These are phyloP conservation scores for Phtheirospermum japonicum DNA, from an alignment of 257 asterid species.

Conservation along the genomic window DNA sequence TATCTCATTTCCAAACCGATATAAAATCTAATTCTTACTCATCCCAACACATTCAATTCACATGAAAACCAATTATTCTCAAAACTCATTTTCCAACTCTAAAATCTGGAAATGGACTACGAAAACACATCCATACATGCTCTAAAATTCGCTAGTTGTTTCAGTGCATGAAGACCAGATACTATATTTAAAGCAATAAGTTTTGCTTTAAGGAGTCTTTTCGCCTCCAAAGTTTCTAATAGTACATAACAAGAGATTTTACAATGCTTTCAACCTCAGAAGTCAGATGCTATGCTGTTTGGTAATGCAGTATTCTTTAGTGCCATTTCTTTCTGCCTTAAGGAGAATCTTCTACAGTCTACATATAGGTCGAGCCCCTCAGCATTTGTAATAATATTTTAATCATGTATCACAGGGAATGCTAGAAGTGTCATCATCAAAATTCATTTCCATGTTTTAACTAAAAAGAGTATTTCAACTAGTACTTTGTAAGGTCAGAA, in stretches of 20 bases:
- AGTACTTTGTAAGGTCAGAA: constrained; percentile 1
- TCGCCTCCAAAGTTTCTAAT: not conserved
- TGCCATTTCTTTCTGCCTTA: not conserved
- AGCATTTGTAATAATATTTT: not conserved
- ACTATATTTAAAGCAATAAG: not conserved
- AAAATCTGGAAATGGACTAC: not conserved
- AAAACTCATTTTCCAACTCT: not conserved
- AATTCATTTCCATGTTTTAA: not conserved
- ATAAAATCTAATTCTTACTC: not conserved
- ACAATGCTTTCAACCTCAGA: no score
- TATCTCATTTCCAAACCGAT: not conserved
- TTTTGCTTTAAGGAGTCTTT: not conserved
- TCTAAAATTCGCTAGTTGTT: not conserved
- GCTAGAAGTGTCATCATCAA: not conserved
- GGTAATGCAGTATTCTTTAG: not conserved
- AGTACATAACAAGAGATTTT: not conserved
- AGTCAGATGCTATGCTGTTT: no score
- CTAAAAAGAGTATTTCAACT: constrained; percentile 6
- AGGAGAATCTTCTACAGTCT: not conserved
- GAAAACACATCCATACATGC: not conserved
- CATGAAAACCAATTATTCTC: not conserved
- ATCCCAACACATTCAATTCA: not conserved
- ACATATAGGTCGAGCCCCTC: not conserved
- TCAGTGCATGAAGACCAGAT: no score
- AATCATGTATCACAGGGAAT: not conserved